Conservation (phyloP, 2,329 filamentous ascomycete species). For the Dactylella cylindrospora region DNA sequence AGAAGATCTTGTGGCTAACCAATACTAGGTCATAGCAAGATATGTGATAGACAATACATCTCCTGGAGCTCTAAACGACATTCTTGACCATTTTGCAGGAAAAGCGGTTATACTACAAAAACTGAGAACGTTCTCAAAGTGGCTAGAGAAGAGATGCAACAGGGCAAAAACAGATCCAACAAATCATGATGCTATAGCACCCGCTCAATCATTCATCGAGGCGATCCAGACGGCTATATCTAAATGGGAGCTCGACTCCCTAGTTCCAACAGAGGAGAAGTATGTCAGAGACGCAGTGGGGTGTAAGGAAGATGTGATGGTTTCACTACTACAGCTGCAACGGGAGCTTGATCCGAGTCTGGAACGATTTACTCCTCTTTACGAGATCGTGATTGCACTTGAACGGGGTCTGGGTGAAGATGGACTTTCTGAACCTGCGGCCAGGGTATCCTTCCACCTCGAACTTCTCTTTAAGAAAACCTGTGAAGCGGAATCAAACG, state of each 20-base stretch:
- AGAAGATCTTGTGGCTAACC: neutral
- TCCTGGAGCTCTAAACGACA: slow-evolving; percentile 40
- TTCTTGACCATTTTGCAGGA: slow-evolving; percentile 47
- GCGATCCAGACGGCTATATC: slow-evolving; percentile 41
- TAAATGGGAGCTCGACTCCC: slow-evolving; percentile 38
- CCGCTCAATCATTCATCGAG: slow-evolving; percentile 46
- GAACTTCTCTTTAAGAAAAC: slow-evolving; percentile 74
- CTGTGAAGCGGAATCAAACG: slow-evolving; percentile 68
- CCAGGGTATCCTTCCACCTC: slow-evolving; percentile 59
- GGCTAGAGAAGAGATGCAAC: slow-evolving; percentile 18
- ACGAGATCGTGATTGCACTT: slow-evolving; percentile 43
- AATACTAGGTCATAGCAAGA: slow-evolving; percentile 16
- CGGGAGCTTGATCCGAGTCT: slow-evolving; percentile 42
- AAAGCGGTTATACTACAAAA: slow-evolving; percentile 47
- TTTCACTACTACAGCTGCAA: slow-evolving; percentile 47
- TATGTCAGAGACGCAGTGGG: slow-evolving; percentile 12
- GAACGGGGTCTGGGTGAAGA: slow-evolving; percentile 10
- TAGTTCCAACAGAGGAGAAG: slow-evolving; percentile 42
- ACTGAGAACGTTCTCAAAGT: slow-evolving; percentile 45
- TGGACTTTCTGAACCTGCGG: slow-evolving; percentile 23
- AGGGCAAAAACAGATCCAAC: slow-evolving; percentile 9
- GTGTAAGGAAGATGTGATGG: slow-evolving; percentile 22
- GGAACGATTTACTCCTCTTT: slow-evolving; percentile 45
- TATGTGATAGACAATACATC: slow-evolving; percentile 29
- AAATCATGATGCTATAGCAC: slow-evolving; percentile 25